These are phyloP conservation scores for Crithidia sp. DNA, from an alignment of 208 protist genomes.

Conservation along the genomic window DNA sequence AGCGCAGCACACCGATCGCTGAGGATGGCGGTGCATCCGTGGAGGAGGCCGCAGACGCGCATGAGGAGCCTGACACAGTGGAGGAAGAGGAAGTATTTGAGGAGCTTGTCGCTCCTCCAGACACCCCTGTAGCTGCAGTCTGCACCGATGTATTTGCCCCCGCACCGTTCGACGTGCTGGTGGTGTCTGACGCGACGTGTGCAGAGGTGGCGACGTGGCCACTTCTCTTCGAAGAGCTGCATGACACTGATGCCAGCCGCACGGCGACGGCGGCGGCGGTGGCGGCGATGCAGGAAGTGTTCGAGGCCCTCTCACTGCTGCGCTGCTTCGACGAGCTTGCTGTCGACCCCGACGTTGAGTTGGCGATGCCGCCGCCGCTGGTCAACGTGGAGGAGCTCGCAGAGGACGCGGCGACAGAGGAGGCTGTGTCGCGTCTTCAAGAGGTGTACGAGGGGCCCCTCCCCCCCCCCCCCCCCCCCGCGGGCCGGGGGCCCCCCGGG, in stretches of 20 bases:
- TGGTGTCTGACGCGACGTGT: neutral
- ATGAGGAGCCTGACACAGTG: neutral
- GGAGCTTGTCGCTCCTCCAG: neutral
- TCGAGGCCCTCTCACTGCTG: slow-evolving; percentile 3
- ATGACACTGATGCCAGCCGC: neutral
- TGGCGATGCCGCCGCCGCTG: neutral
- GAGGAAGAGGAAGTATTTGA: slow-evolving; percentile 8
- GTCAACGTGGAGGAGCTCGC: neutral
- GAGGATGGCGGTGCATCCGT: no score
- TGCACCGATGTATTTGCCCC: neutral
- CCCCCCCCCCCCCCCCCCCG: no score
- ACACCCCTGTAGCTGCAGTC: neutral
- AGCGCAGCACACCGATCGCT: neutral
- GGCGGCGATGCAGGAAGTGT: neutral
- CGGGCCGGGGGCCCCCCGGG: no score
- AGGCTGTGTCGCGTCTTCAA: neutral
- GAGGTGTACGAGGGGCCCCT: slow-evolving; percentile 4
- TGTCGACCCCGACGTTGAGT: neutral
- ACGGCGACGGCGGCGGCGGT: neutral
- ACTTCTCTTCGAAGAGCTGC: slow-evolving; percentile 1
- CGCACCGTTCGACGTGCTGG: slow-evolving; percentile 5
- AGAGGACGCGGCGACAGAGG: neutral
- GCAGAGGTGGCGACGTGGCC: neutral
- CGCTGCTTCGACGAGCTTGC: neutral
- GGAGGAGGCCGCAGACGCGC: neutral